phyloP scores from a whole-genome alignment of 768 basidiomycete species.

The Serendipita sp. region DNA sequence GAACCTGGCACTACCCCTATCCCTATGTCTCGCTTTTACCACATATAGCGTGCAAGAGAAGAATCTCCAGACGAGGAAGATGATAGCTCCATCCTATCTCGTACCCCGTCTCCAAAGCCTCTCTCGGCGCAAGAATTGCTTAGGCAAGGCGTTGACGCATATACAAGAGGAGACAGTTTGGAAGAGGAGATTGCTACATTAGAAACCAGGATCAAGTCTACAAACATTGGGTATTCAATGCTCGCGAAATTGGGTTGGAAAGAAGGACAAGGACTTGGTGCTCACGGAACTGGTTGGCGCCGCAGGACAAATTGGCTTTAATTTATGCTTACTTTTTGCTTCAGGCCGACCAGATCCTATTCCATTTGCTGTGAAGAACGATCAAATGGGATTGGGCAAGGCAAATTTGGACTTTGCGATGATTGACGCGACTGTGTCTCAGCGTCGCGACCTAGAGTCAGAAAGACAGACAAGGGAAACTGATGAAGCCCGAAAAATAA shows the following conservation, averaged over 20 bases:
- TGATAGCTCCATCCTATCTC: slow-evolving; percentile 55
- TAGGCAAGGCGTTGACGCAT: slow-evolving; percentile 27
- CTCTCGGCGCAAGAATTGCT: slow-evolving; percentile 31
- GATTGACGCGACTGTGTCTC: slow-evolving; percentile 74
- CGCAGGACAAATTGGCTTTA: background rate
- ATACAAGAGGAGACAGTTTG: slow-evolving; percentile 50
- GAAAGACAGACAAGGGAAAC: slow-evolving; percentile 70
- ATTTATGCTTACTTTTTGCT: background rate
- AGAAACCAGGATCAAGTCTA: slow-evolving; percentile 61
- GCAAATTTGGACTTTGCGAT: slow-evolving; percentile 62
- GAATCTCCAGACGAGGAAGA: slow-evolving; percentile 30
- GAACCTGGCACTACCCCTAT: slow-evolving; percentile 1
- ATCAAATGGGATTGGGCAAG: slow-evolving; percentile 68
- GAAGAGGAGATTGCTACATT: slow-evolving; percentile 59
- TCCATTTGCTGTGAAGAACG: slow-evolving; percentile 65
- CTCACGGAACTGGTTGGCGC: slow-evolving; percentile 54
- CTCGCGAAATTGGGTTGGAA: slow-evolving; percentile 72
- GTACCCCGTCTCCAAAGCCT: slow-evolving; percentile 54
- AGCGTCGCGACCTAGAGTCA: slow-evolving; percentile 63
- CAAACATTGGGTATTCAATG: slow-evolving; percentile 69
- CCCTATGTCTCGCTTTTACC: background rate
- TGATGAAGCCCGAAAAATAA: slow-evolving; percentile 52
- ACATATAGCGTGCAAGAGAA: slow-evolving; percentile 3
- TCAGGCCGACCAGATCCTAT: slow-evolving; percentile 70
- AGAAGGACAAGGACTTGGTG: slow-evolving; percentile 61